Conservation (phyloP, 1,139 yeast species). For the Yamadazyma atlantica region DNA sequence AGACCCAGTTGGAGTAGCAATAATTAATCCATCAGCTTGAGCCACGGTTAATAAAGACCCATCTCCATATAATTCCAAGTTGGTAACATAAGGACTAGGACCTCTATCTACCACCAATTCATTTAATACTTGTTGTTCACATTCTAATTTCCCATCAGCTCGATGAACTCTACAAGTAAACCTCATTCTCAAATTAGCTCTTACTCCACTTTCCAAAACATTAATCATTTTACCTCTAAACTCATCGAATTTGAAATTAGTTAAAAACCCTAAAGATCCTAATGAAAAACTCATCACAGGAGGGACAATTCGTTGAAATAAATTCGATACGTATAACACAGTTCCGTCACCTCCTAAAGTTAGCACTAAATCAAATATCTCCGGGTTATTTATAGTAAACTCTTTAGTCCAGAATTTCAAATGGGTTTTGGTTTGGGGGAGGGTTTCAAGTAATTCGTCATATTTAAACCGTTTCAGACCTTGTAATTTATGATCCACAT, state of each 20-base stretch:
- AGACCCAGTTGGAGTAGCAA: slow-evolving; percentile 91
- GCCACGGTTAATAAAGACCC: slow-evolving; percentile 78
- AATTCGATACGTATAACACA: slow-evolving; percentile 72
- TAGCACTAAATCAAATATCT: slow-evolving; percentile 69
- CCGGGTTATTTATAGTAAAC: slow-evolving; percentile 55
- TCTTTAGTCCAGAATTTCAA: slow-evolving; percentile 69
- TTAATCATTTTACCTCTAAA: slow-evolving; percentile 56
- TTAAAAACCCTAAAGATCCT: slow-evolving; percentile 80
- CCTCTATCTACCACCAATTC: slow-evolving; percentile 87
- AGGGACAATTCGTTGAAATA: slow-evolving; percentile 80
- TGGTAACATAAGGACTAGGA: slow-evolving; percentile 83
- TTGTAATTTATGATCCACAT: slow-evolving; percentile 67
- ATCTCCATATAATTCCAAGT: slow-evolving; percentile 80
- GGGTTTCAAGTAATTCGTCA: slow-evolving; percentile 32
- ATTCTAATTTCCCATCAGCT: slow-evolving; percentile 56
- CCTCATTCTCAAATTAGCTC: slow-evolving; percentile 79
- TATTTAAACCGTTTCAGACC: slow-evolving; percentile 64
- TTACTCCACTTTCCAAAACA: slow-evolving; percentile 67
- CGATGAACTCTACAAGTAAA: slow-evolving; percentile 67
- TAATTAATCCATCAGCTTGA: slow-evolving; percentile 85
- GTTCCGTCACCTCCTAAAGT: slow-evolving; percentile 94
- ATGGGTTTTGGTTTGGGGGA: slow-evolving; percentile 41
- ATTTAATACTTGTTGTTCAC: slow-evolving; percentile 79
- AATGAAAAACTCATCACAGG: slow-evolving; percentile 83
- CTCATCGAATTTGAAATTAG: slow-evolving; percentile 73